These are phyloP conservation scores for Fusarium brachygibbosum DNA, from an alignment of 2,329 filamentous ascomycete species.

Conservation along the genomic window DNA sequence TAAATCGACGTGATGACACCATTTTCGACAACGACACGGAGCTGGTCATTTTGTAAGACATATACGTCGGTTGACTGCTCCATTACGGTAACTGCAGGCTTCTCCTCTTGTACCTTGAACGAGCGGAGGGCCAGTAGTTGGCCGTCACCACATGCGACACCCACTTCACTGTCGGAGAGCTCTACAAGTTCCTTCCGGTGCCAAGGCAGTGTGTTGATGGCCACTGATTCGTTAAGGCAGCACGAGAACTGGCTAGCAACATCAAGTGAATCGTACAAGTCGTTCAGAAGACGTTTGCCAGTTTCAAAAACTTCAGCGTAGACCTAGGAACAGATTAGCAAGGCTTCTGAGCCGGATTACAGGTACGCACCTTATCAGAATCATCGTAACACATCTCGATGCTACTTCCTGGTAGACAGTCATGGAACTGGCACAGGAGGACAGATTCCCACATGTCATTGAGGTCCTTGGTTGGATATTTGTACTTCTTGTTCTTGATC, in stretches of 20 bases:
- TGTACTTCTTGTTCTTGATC: conserved; percentile 78
- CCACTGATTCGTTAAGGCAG: conserved; percentile 66
- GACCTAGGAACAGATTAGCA: conserved; percentile 61
- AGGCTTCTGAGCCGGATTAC: background rate
- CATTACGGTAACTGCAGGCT: conserved; percentile 65
- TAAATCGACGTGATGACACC: conserved; percentile 88
- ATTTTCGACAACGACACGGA: conserved; percentile 77
- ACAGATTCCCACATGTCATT: conserved; percentile 96
- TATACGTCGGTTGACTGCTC: conserved; percentile 73
- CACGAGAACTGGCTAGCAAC: conserved; percentile 62
- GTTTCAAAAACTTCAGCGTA: conserved; percentile 87
- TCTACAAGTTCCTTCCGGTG: conserved; percentile 79
- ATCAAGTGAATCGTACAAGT: conserved; percentile 77
- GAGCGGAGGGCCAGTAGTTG: conserved; percentile 64
- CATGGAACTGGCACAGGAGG: conserved; percentile 95
- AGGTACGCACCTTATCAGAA: conserved; percentile 76
- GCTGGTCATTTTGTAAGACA: conserved; percentile 82
- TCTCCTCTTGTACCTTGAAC: conserved; percentile 61
- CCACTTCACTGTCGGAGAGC: conserved; percentile 66
- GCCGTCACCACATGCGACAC: conserved; percentile 69
- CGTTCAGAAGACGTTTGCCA: conserved; percentile 77
- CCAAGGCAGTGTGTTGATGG: conserved; percentile 92
- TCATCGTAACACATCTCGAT: conserved; percentile 99
- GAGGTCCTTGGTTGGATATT: conserved; percentile 93
- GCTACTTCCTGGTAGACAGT: conserved; percentile 92